Evolutionary conservation across 75 land plant species (phyloP).

Genomic region (Selaginella moellendorffii): DNA sequence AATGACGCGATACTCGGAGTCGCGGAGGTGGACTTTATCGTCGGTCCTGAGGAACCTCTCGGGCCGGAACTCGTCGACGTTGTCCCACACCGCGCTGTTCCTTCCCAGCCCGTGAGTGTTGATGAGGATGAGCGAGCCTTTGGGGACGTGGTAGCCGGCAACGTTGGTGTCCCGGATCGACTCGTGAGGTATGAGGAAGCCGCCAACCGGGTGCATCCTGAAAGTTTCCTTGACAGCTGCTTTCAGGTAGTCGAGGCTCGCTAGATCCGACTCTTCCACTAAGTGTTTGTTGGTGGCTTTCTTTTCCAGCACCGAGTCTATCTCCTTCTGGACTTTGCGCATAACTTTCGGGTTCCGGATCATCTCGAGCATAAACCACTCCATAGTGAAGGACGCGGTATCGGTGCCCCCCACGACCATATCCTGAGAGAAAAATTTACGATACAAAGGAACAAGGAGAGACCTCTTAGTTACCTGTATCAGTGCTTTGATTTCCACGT

Average conservation of each 20-base stretch:
- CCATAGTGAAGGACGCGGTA: constrained; percentile 66
- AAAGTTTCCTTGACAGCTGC: constrained; percentile 79
- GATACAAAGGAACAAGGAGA: neutral
- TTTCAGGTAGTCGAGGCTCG: constrained; percentile 48
- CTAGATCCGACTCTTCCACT: constrained; percentile 49
- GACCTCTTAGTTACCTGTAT: constrained; percentile 36
- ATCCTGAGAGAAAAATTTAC: constrained; percentile 31
- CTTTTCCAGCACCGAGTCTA: constrained; percentile 53
- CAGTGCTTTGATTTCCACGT: constrained; percentile 67
- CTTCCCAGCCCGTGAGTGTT: constrained; percentile 68
- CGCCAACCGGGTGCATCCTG: constrained; percentile 68
- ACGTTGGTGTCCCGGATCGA: constrained; percentile 37
- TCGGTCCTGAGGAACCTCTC: constrained; percentile 38
- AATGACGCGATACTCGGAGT: constrained; percentile 46
- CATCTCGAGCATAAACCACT: constrained; percentile 91
- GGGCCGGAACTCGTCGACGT: constrained; percentile 48
- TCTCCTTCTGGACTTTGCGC: constrained; percentile 43
- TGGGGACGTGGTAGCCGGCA: constrained; percentile 59
- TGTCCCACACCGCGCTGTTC: constrained; percentile 40
- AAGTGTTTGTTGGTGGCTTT: neutral
- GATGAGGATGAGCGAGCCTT: constrained; percentile 48
- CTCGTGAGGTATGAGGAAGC: constrained; percentile 66
- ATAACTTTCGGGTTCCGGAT: constrained; percentile 54
- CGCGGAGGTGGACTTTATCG: constrained; percentile 55
- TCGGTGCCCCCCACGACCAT: constrained; percentile 81